Conservation (phyloP, 106 monocot species). For the Allium fistulosum region DNA sequence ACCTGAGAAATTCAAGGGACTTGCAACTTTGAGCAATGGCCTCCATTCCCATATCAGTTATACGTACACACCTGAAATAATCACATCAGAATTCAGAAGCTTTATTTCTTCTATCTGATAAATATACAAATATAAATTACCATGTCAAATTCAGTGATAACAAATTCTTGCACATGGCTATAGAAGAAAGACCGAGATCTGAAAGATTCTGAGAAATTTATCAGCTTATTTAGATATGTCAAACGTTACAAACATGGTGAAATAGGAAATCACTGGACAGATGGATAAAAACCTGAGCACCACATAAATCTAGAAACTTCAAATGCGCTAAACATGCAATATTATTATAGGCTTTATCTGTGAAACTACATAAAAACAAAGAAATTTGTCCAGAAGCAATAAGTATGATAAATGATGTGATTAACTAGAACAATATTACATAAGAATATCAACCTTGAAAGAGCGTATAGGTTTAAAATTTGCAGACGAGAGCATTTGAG, state of each 20-base stretch:
- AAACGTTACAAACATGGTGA: background rate
- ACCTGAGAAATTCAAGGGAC: slow-evolving; percentile 87
- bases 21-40: slow-evolving; percentile 64
- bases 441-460: slow-evolving; percentile 52
- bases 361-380: slow-evolving; percentile 50
- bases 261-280: slow-evolving; percentile 7
- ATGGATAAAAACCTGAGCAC: slow-evolving; percentile 78
- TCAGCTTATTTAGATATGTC: background rate
- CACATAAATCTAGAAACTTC: slow-evolving; percentile 80
- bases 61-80: slow-evolving; percentile 68
- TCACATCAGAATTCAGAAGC: too few relatives aligned
- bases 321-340: slow-evolving; percentile 45
- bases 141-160: slow-evolving; percentile 83
- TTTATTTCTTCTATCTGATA: too few relatives aligned
- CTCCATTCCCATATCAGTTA: slow-evolving; percentile 62
- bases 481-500: slow-evolving; percentile 50
- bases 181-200: slow-evolving; percentile 63
- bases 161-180: slow-evolving; percentile 61
- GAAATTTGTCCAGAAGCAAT: background rate
- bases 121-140: slow-evolving; percentile 20
- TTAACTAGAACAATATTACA: background rate
- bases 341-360: slow-evolving; percentile 60
- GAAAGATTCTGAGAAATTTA: slow-evolving; percentile 36
- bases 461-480: slow-evolving; percentile 87
- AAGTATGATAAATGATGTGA: background rate